A percentile compares a stretch with the other conserved stretches of the same genome.
Conservation (phyloP, 176 grass and related monocot species). For the Oryza officinalis region DNA sequence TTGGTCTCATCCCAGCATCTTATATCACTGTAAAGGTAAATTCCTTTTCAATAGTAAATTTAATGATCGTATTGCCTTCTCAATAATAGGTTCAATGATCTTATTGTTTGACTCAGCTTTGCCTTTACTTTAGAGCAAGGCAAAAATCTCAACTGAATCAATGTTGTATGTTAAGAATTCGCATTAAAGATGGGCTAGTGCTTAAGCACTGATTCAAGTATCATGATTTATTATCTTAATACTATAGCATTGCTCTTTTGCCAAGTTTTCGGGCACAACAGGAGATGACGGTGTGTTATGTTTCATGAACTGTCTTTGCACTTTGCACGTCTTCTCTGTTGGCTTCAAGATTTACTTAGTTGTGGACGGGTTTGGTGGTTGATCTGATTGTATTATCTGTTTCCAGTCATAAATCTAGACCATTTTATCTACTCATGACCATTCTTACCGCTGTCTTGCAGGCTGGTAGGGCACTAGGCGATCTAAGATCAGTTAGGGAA, state of each 20-base stretch:
- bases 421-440: not conserved
- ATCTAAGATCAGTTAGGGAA: conserved; percentile 87
- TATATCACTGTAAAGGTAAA: conserved; percentile 96
- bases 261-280: not conserved
- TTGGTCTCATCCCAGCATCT: conserved; percentile 89
- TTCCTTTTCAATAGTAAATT: conserved; percentile 15
- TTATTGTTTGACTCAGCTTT: conserved; percentile 23
- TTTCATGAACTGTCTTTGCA: conserved; percentile 9
- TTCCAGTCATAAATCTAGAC: not conserved
- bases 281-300: not conserved
- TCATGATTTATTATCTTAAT: conserved; percentile 11
- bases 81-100: not conserved
- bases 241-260: not conserved
- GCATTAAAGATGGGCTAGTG: not conserved
- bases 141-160: not conserved
- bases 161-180: conserved; percentile 2
- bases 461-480: conserved; percentile 85
- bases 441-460: conserved; percentile 29
- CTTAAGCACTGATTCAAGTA: not conserved
- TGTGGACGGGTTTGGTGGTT: not conserved
- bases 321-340: not conserved
- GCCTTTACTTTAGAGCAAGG: conserved; percentile 16
- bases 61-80: conserved; percentile 2
- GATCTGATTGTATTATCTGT: not conserved
- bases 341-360: not conserved